Evolutionary conservation across 805 yeast genomes (phyloP), one percentile per base, ranked within the genome.

Genomic region (Sugiyamaella valdiviana): DNA sequence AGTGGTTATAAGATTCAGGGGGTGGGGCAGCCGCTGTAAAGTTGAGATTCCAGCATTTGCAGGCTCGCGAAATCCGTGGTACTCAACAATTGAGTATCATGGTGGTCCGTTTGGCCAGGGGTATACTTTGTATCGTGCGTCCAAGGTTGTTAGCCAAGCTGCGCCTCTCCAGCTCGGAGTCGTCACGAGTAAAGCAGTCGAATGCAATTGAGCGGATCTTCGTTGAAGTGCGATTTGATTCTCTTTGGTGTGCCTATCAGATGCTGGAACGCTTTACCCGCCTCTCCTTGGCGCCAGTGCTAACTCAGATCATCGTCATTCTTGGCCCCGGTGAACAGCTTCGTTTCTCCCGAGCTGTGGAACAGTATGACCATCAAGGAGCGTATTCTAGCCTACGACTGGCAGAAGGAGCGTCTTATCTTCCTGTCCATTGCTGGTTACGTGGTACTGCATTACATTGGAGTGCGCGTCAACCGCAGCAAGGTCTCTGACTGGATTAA

Each of bases 351-450:
- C 9, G 51, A 79, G 38, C 83, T 81, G 53, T 76, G 86, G 63
- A 71, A 73, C 35, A 70, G 67, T 5, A 68, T 87, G 79, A 68
- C 84, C 1, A 20, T 88, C 44, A 39, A 69, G 43, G 74, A 82
- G 57, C 79, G 97, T 60, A 47, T 85, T 37, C 56, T 58, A 50
- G 56, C 68, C 23, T 82, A 84, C 64, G 80, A 85, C 66, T 93
- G 97, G 96, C 72, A 71, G 39, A 74, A 83, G 60, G 99, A 91
- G 71, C 36, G 72, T 23, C 57, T 75, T 51, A 78, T 87, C 20
- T 19, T 82, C 14, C 72, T 68, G 10, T 64, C 82, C 50, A 74
- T 85, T 43, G 55, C 68, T 0, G 65, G 65, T 2, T 79, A 83
- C 57, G 67, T 77, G 17, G 50, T 70, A 1, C 62, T 78, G 35